phyloP scores from a whole-genome alignment of 345 rosid species.

The Pistacia integerrima region DNA sequence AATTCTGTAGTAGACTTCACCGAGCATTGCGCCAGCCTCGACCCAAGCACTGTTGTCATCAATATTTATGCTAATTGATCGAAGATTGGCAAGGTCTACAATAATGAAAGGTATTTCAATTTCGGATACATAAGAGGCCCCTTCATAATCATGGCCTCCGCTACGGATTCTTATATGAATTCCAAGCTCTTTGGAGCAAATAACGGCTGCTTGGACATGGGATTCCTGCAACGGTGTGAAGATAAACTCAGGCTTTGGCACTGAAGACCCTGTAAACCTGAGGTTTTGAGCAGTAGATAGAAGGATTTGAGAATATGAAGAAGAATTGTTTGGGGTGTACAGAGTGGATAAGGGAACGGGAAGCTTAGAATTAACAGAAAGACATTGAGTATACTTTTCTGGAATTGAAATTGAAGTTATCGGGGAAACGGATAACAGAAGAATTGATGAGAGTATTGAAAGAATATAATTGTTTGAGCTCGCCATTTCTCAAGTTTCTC shows the following conservation, averaged over 20 bases:
- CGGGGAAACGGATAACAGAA: neutral
- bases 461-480: neutral
- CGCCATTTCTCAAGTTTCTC: constrained; percentile 22
- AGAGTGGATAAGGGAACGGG: neutral
- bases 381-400: neutral
- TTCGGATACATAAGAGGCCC: neutral
- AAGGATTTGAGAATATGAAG: neutral
- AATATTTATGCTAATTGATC: neutral
- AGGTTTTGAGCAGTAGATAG: neutral
- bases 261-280: neutral
- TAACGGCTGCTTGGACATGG: constrained; percentile 12
- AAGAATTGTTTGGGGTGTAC: neutral
- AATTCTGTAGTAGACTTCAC: neutral
- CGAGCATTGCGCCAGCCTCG: no score
- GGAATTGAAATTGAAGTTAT: neutral
- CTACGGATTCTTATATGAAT: neutral
- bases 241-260: constrained; percentile 2
- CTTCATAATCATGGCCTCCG: constrained; percentile 10
- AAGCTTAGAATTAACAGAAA: neutral
- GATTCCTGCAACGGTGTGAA: neutral
- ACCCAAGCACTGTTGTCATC: no score
- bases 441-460: neutral
- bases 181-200: neutral
- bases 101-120: neutral
- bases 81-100: neutral